Conservation (phyloP, 2,329 filamentous ascomycete genomes). For the Apiospora koreana region DNA sequence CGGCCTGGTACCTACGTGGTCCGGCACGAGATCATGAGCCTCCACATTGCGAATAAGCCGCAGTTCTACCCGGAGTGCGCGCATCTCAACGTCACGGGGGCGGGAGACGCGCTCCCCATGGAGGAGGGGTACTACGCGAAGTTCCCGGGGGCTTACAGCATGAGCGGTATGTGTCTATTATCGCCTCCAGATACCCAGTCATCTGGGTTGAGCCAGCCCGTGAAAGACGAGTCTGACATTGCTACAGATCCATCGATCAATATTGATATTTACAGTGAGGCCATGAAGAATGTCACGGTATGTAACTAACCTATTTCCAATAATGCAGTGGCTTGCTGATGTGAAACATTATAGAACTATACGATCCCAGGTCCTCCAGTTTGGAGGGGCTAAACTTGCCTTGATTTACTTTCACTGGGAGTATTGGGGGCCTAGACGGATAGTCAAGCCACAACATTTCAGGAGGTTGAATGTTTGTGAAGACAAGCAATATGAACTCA, state of each 20-base stretch:
- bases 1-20: constrained; percentile 51
- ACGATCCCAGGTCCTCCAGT: constrained; percentile 40
- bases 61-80: constrained; percentile 45
- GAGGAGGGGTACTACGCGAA: constrained; percentile 27
- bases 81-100: constrained; percentile 36
- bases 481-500: background rate
- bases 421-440: background rate
- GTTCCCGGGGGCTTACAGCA: constrained; percentile 38
- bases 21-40: constrained; percentile 52
- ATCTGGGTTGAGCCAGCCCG: too few species aligned
- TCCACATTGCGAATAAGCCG: constrained; percentile 49
- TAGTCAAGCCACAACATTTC: background rate
- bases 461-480: background rate
- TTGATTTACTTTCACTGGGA: background rate
- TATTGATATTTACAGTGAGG: constrained; percentile 39
- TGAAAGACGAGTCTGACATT: background rate
- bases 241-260: constrained; percentile 36
- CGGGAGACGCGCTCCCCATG: constrained; percentile 28
- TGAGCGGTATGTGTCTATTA: constrained; percentile 30
- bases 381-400: constrained; percentile 34
- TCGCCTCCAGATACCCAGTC: rapidly evolving
- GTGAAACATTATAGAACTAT: constrained; percentile 36
- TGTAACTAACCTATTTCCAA: background rate
- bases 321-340: constrained; percentile 13
- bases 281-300: constrained; percentile 33